Evolutionary conservation across 345 rosid species (phyloP).

Genomic region (Acer yangbiense): DNA sequence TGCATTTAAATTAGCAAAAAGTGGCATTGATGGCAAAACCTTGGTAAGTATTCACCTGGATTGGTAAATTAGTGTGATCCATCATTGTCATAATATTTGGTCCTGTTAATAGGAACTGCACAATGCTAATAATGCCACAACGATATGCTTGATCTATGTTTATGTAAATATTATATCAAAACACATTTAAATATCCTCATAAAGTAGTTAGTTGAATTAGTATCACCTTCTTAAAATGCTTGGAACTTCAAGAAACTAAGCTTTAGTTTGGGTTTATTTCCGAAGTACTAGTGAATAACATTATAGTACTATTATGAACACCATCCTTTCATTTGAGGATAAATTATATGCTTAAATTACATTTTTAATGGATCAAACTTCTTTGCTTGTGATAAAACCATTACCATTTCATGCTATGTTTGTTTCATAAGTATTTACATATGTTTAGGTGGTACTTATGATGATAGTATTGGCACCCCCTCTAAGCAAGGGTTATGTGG

Average conservation of each 20-base stretch:
- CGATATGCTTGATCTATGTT: neutral
- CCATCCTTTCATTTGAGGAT: neutral
- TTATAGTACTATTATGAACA: neutral
- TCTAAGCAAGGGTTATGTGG: neutral
- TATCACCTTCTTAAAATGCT: neutral
- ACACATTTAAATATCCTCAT: neutral
- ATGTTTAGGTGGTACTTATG: neutral
- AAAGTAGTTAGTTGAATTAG: neutral
- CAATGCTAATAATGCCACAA: neutral
- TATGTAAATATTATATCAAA: neutral
- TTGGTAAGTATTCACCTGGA: conserved; percentile 16
- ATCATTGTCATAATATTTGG: neutral
- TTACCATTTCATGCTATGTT: neutral
- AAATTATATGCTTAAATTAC: neutral
- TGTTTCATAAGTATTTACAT: neutral
- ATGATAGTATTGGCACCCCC: neutral
- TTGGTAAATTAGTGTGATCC: neutral
- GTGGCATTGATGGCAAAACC: neutral
- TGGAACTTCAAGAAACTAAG: neutral
- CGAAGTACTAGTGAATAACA: neutral
- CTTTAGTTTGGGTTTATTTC: neutral
- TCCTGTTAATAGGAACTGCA: neutral
- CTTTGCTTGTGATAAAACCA: neutral
- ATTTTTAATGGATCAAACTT: neutral
- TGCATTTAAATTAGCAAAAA: conserved; percentile 26